Evolutionary conservation across 495 filamentous ascomycete genomes (phyloP).

Genomic region (Lasiosphaeriaceae sp.): DNA sequence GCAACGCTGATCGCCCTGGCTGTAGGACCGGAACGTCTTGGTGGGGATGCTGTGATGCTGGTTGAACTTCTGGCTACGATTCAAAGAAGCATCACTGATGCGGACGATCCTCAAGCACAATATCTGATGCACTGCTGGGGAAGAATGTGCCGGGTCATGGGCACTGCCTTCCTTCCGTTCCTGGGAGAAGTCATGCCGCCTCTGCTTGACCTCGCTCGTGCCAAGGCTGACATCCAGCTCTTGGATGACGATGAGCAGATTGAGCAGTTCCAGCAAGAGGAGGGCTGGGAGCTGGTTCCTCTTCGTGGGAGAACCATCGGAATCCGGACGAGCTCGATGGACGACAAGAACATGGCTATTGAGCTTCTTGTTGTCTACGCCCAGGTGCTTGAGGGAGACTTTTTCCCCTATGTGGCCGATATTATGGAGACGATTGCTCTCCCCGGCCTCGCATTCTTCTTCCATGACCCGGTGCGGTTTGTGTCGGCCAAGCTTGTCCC

Average conservation of each 20-base stretch:
- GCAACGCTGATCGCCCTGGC: conserved; percentile 94
- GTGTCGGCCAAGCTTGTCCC: conserved; percentile 94
- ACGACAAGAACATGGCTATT: conserved; percentile 99
- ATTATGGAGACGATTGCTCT: conserved; percentile 97
- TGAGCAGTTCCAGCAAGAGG: conserved; percentile 86
- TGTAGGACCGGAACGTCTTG: conserved; percentile 90
- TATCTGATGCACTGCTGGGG: conserved; percentile 99
- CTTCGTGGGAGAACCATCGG: conserved; percentile 96
- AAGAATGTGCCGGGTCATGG: conserved; percentile 94
- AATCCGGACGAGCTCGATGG: conserved; percentile 92
- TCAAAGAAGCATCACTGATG: conserved; percentile 80
- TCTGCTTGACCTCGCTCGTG: conserved; percentile 81
- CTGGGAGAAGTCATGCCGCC: conserved; percentile 92
- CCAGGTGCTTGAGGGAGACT: conserved; percentile 84
- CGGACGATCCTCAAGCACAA: conserved; percentile 93
- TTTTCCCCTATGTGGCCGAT: conserved; percentile 85
- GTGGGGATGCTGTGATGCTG: conserved; percentile 75
- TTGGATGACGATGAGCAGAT: conserved; percentile 95
- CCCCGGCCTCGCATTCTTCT: conserved; percentile 95
- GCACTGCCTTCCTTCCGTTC: conserved; percentile 85
- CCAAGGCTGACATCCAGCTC: conserved; percentile 96
- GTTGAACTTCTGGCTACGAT: conserved; percentile 84
- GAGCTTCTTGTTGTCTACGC: conserved; percentile 97
- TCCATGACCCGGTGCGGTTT: conserved; percentile 96
- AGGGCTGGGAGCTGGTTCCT: conserved; percentile 97